A percentile compares a stretch with the other conserved stretches of the same genome.
Evolutionary conservation across 805 yeast genomes (phyloP).

Genomic region (Nakazawaea ernobii): DNA sequence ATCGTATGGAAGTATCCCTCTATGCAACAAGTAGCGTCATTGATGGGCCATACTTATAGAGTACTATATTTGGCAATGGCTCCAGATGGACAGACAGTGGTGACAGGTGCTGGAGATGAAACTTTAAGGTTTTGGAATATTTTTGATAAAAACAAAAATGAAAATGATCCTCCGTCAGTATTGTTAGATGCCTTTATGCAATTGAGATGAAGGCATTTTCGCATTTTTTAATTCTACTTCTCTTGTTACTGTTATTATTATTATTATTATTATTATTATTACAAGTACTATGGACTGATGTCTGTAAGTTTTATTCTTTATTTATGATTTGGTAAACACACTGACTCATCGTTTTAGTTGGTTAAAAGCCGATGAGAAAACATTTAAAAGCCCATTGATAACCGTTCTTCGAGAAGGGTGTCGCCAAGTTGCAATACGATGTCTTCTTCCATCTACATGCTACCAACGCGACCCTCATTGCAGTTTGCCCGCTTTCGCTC

Average conservation of each 20-base stretch:
- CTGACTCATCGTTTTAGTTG: too few species aligned
- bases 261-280: too few species aligned
- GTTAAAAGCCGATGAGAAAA: neutral
- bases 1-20: slow-evolving; percentile 92
- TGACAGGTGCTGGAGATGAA: slow-evolving; percentile 98
- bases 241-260: too few species aligned
- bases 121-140: slow-evolving; percentile 94
- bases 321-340: too few species aligned
- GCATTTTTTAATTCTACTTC: too few species aligned
- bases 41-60: slow-evolving; percentile 91
- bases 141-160: slow-evolving; percentile 68
- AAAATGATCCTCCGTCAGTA: slow-evolving; percentile 54
- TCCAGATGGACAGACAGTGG: slow-evolving; percentile 95
- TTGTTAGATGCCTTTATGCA: slow-evolving; percentile 72
- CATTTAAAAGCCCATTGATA: neutral
- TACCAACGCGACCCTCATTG: neutral
- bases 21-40: slow-evolving; percentile 87
- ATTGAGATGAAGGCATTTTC: slow-evolving; percentile 36
- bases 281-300: too few species aligned
- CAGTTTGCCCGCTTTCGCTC: neutral
- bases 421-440: neutral
- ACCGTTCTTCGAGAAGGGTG: neutral
- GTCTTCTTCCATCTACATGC: too few species aligned
- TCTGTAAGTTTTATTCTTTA: too few species aligned
- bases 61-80: slow-evolving; percentile 85